Evolutionary conservation across 1,284 basidiomycete genomes (phyloP).

Genomic region (Xerocomus amazonicus): DNA sequence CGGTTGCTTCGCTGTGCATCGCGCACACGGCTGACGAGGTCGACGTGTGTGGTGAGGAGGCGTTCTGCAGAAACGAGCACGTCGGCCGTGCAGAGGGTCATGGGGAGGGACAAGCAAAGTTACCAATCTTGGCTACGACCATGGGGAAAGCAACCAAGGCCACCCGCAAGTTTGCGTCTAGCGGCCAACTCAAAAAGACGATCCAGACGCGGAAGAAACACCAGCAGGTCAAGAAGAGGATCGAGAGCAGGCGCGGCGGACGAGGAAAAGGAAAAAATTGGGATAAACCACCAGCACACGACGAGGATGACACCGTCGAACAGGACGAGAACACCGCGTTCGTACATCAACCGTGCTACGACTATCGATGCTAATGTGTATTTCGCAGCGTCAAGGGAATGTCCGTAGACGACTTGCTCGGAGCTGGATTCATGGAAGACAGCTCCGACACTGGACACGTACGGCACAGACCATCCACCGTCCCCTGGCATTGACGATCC

Average conservation of each 20-base stretch:
- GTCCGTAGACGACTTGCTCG: conserved; percentile 82
- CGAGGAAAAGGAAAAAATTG: conserved; percentile 42
- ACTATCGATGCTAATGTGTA: conserved; percentile 7
- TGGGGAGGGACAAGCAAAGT: conserved; percentile 4
- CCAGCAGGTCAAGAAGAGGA: conserved; percentile 70
- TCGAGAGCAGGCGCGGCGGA: conserved; percentile 54
- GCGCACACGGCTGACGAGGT: conserved; percentile 42
- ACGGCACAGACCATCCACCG: conserved; percentile 2
- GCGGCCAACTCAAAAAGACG: conserved; percentile 81
- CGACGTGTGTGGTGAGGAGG: conserved; percentile 47
- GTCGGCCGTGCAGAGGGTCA: conserved; percentile 26
- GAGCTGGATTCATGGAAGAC: conserved; percentile 69
- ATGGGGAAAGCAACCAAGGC: conserved; percentile 63
- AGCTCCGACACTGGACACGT: conserved; percentile 44
- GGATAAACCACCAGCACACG: conserved; percentile 32
- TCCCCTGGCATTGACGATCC: conserved; percentile 5
- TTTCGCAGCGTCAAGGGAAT: conserved; percentile 48
- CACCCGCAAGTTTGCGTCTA: conserved; percentile 82
- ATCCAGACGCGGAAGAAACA: conserved; percentile 78
- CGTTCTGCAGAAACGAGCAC: conserved; percentile 47
- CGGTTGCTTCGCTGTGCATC: conserved; percentile 41
- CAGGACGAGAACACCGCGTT: conserved; percentile 29
- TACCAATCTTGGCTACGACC: conserved; percentile 13
- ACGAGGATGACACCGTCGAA: conserved; percentile 39
- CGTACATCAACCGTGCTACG: not conserved